Evolutionary conservation across 176 grass and related monocot species (phyloP).

Genomic region (Triticum dicoccoides): DNA sequence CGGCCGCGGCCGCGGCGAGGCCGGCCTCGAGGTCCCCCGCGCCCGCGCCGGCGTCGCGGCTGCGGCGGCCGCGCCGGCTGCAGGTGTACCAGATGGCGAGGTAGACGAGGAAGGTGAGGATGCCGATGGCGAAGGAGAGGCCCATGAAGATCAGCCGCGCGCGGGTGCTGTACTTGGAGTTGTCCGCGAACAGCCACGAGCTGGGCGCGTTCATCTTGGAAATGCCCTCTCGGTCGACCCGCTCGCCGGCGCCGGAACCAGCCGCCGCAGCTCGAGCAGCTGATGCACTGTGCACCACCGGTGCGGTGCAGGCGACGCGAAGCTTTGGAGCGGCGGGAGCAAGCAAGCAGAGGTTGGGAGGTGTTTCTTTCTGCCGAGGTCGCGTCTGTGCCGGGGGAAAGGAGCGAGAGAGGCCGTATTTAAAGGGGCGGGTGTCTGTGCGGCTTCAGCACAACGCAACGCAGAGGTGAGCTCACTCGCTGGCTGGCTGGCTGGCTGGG

Average conservation of each 20-base stretch:
- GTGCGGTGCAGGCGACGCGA: background rate
- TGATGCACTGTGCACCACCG: no score
- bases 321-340: background rate
- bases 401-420: background rate
- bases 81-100: slow-evolving; percentile 60
- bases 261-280: background rate
- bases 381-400: slow-evolving; percentile 3
- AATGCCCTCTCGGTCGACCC: background rate
- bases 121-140: slow-evolving; percentile 72
- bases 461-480: background rate
- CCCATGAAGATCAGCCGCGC: slow-evolving; percentile 60
- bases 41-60: no score
- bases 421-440: background rate
- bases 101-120: slow-evolving; percentile 60
- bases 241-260: background rate
- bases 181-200: slow-evolving; percentile 55
- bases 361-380: background rate
- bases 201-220: slow-evolving; percentile 30
- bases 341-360: background rate
- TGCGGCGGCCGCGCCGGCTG: background rate
- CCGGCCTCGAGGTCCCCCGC: background rate
- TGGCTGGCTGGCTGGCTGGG: background rate
- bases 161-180: slow-evolving; percentile 32
- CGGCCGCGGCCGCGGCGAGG: background rate
- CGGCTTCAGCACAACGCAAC: background rate